A percentile compares a stretch with the other conserved stretches of the same genome.
Conservation (phyloP, 257 asterid genomes). For the Solanum chaucha region DNA sequence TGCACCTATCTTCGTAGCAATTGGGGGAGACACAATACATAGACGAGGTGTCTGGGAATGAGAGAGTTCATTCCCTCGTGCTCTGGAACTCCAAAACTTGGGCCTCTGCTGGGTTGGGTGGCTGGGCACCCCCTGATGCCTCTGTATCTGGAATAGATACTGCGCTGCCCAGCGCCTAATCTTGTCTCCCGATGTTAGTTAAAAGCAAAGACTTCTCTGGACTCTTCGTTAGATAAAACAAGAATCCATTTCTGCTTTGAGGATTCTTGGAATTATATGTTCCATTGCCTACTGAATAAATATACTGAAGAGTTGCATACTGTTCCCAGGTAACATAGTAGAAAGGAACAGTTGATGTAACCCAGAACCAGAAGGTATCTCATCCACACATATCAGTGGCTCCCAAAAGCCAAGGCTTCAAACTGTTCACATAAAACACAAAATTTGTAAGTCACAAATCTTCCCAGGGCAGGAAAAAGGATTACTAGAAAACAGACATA, state of each 20-base stretch:
- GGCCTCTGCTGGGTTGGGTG: background rate
- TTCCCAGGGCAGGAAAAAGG: slow-evolving; percentile 7
- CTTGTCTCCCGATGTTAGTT: background rate
- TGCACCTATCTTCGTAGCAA: background rate
- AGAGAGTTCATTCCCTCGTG: background rate
- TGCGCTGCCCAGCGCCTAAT: background rate
- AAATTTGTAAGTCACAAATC: background rate
- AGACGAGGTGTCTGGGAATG: background rate
- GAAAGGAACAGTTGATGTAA: slow-evolving; percentile 69
- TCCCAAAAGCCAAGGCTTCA: slow-evolving; percentile 82
- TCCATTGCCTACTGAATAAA: background rate
- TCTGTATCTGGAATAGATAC: background rate
- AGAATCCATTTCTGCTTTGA: background rate
- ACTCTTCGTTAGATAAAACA: background rate
- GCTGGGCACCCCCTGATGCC: background rate
- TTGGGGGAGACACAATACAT: background rate
- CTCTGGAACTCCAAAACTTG: background rate
- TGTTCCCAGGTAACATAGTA: slow-evolving; percentile 77
- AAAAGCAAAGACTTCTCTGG: background rate
- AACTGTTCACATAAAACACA: slow-evolving; percentile 27
- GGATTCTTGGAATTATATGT: background rate
- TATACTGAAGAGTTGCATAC: slow-evolving; percentile 22
- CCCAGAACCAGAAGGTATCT: slow-evolving; percentile 72
- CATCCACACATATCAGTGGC: slow-evolving; percentile 76
- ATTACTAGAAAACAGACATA: slow-evolving; percentile 26